These are phyloP conservation scores for Grammothele lineata DNA, from an alignment of 768 basidiomycete species.

Conservation along the genomic window DNA sequence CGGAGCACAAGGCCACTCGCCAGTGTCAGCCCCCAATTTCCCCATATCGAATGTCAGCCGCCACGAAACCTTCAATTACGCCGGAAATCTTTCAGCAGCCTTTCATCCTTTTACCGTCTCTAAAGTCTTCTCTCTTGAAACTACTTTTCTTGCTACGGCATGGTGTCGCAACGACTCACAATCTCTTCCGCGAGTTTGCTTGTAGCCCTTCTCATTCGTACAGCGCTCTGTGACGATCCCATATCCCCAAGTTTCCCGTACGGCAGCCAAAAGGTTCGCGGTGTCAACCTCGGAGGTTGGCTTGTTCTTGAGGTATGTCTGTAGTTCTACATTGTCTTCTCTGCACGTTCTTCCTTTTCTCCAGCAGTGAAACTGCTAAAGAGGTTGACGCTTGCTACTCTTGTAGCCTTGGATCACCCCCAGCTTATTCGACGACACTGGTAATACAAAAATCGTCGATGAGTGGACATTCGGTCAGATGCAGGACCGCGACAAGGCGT, in stretches of 20 bases:
- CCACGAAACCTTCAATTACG: too few species aligned
- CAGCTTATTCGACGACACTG: slow-evolving; percentile 67
- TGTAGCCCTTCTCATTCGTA: slow-evolving; percentile 25
- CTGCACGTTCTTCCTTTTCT: not conserved
- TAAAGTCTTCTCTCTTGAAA: too few species aligned
- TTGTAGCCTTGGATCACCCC: slow-evolving; percentile 73
- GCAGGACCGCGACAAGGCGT: slow-evolving; percentile 48
- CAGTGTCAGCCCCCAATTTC: too few species aligned
- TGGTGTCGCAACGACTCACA: too few species aligned
- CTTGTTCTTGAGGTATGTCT: slow-evolving; percentile 44
- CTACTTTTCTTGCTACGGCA: too few species aligned
- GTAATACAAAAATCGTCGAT: slow-evolving; percentile 54
- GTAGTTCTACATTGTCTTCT: not conserved
- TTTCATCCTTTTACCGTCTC: too few species aligned
- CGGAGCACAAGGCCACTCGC: too few species aligned
- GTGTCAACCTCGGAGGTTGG: slow-evolving; percentile 79
- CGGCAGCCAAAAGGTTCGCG: slow-evolving; percentile 68
- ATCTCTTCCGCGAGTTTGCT: slow-evolving; percentile 15
- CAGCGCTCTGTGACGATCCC: slow-evolving; percentile 24
- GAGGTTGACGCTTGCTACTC: too few species aligned
- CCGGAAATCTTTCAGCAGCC: too few species aligned
- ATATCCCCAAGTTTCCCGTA: slow-evolving; percentile 64
- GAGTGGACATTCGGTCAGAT: slow-evolving; percentile 75
- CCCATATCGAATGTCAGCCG: too few species aligned
- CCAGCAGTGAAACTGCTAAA: too few species aligned